These are phyloP conservation scores for Penicillium verrucosum DNA, from an alignment of 2,329 filamentous ascomycete genomes.

Conservation along the genomic window DNA sequence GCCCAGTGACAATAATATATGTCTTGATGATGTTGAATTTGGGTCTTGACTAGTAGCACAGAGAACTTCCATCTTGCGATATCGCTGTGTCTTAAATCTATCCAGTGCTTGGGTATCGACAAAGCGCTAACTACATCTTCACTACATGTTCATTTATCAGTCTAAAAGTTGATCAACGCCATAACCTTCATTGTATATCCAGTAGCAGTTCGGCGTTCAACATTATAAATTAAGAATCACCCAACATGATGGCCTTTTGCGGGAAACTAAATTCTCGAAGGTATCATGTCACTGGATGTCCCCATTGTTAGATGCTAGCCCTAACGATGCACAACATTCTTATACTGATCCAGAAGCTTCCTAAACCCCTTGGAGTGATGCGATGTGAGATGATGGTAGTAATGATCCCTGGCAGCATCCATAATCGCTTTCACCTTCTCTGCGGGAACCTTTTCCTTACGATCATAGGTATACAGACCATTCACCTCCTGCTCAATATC, in stretches of 20 bases:
- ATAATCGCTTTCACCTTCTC: slow-evolving; percentile 57
- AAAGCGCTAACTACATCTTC: too few relatives aligned
- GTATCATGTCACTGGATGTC: not conserved
- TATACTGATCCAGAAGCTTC: slow-evolving; percentile 18
- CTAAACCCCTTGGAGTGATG: slow-evolving; percentile 18
- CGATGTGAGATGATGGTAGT: slow-evolving; percentile 34
- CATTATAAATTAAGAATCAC: not conserved
- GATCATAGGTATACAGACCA: slow-evolving; percentile 62
- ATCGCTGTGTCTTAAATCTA: not conserved
- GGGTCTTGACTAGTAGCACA: not conserved
- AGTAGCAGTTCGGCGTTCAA: too few relatives aligned
- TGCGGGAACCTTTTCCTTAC: slow-evolving; percentile 59
- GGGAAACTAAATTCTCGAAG: not conserved
- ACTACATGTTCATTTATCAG: too few relatives aligned
- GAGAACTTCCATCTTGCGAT: not conserved
- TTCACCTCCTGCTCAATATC: slow-evolving; percentile 69
- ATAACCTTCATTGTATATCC: too few relatives aligned
- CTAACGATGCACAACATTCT: slow-evolving; percentile 14
- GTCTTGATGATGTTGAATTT: not conserved
- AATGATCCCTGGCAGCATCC: slow-evolving; percentile 50
- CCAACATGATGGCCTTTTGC: not conserved
- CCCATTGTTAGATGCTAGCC: too few relatives aligned
- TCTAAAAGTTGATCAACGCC: too few relatives aligned
- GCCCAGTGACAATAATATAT: slow-evolving; percentile 3
- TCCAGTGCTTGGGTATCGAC: not conserved